Percentiles rank a stretch among this genome's conserved stretches.
These are phyloP conservation scores for Plantago elongata DNA, from an alignment of 257 asterid species.

Conservation along the genomic window DNA sequence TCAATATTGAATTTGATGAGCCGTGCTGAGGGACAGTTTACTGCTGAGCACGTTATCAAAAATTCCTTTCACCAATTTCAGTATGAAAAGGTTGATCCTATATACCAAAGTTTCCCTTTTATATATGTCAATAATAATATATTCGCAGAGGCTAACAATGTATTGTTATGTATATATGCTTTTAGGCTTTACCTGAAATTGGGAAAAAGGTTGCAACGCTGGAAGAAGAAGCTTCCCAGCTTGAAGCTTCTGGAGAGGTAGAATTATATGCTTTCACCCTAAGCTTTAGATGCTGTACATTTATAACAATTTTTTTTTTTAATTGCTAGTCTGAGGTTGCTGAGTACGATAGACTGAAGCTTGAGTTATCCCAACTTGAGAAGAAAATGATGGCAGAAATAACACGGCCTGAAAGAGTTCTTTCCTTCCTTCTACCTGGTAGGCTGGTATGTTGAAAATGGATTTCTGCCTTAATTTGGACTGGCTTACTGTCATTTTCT, in stretches of 20 bases:
- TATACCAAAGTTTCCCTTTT: conserved; percentile 7
- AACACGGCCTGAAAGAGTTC: conserved; percentile 79
- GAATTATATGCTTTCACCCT: conserved; percentile 13
- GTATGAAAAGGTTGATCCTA: conserved; percentile 74
- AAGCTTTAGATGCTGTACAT: conserved; percentile 14
- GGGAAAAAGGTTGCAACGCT: conserved; percentile 71
- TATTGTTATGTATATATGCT: conserved; percentile 19
- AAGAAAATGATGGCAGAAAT: conserved; percentile 89
- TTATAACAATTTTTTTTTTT: conserved; percentile 19
- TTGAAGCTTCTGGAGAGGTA: conserved; percentile 95
- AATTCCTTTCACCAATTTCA: conserved; percentile 96
- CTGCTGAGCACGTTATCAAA: conserved; percentile 95
- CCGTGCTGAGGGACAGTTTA: conserved; percentile 96
- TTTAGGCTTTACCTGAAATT: conserved; percentile 86
- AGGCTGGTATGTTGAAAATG: conserved; percentile 67
- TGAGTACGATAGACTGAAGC: conserved; percentile 78
- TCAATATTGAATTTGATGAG: conserved; percentile 91
- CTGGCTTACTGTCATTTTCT: neutral
- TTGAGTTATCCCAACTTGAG: conserved; percentile 71
- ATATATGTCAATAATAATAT: conserved; percentile 5
- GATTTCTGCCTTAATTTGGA: neutral
- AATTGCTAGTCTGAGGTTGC: conserved; percentile 71
- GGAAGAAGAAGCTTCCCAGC: conserved; percentile 88
- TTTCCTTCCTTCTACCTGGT: conserved; percentile 84
- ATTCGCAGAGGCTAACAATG: conserved; percentile 23